phyloP scores from a whole-genome alignment of 1,284 basidiomycete genomes.

The Ustilago lituana region DNA sequence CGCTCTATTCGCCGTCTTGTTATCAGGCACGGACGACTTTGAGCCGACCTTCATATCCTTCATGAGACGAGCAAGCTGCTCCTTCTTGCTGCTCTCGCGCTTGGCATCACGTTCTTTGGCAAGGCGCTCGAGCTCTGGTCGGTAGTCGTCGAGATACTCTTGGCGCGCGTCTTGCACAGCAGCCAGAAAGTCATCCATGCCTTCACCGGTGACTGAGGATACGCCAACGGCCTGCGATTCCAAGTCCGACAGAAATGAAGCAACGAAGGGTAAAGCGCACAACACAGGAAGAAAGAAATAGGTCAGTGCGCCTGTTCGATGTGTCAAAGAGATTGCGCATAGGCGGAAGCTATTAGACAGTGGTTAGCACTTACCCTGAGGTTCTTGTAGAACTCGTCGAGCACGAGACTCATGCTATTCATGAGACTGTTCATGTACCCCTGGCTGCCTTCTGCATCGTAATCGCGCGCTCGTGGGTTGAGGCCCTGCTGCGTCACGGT shows the following conservation, averaged over 20 bases:
- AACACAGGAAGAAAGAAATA: too few relatives aligned
- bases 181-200: conserved; percentile 87
- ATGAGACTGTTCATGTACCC: conserved; percentile 99
- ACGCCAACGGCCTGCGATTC: conserved; percentile 84
- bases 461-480: conserved; percentile 22
- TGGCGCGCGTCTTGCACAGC: conserved; percentile 86
- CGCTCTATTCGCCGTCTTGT: conserved; percentile 9
- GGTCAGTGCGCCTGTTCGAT: conserved; percentile 1
- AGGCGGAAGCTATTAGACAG: too few relatives aligned
- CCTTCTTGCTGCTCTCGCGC: conserved; percentile 74
- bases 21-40: conserved; percentile 1
- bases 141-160: conserved; percentile 89
- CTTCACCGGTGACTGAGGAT: conserved; percentile 91
- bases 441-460: conserved; percentile 70
- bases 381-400: conserved; percentile 99
- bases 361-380: conserved; percentile 75
- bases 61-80: conserved; percentile 84
- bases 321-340: too few relatives aligned
- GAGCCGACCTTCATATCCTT: conserved; percentile 76
- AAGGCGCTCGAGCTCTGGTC: conserved; percentile 85
- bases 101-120: conserved; percentile 71
- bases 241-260: too few relatives aligned
- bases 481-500: conserved; percentile 34
- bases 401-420: conserved; percentile 97
- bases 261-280: too few relatives aligned